Evolutionary conservation across 768 basidiomycete species (phyloP), one percentile per base, ranked within the genome.

Genomic region (Tulasnella sp.): DNA sequence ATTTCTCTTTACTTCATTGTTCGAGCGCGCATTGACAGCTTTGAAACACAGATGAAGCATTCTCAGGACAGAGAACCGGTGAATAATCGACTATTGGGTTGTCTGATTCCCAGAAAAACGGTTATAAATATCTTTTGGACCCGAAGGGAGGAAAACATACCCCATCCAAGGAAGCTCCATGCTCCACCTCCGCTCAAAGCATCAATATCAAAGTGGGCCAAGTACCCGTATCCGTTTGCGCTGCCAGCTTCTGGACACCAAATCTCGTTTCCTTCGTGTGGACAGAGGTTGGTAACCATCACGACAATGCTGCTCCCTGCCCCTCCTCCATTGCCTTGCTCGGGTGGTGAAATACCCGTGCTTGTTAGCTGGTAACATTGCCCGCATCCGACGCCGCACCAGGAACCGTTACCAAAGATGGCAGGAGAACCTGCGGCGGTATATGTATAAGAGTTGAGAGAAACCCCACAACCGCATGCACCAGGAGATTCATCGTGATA

Each of bases 381-480:
- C 11, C 71, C 71, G 39, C 71, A 72, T 14, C 71, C 71, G 7
- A 14, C 25, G 7, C 71, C 71, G 31, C 71, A 72, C 71, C 71
- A 72, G n/a, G 71, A 42, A 42, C 71, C 71, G n/a, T 31, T 22
- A 11, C 71, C 71, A 42, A 72, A 72, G 39, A 72, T 39, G 15
- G 37, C 22, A 19, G 39, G 39, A 42, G 71, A 72, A 17, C 71
- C 71, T 15, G 71, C 71, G 4, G 71, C 71, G 4, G 71, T 72
- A n/a, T 45, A 72, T 6, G 45, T 42, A 29, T 72, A 72, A 1
- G 71, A 25, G 71, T 72, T 42, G 37, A 45, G 5, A 12, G 25
- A 39, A 19, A 17, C 9, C 29, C 71, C 71, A 29, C 71, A 72
- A 14, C 71, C 71, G 71, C 71, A 72, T 17, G 71, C 71, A 19